phyloP scores from a whole-genome alignment of 2,329 filamentous ascomycete genomes.

The Cladosporium sp. region DNA sequence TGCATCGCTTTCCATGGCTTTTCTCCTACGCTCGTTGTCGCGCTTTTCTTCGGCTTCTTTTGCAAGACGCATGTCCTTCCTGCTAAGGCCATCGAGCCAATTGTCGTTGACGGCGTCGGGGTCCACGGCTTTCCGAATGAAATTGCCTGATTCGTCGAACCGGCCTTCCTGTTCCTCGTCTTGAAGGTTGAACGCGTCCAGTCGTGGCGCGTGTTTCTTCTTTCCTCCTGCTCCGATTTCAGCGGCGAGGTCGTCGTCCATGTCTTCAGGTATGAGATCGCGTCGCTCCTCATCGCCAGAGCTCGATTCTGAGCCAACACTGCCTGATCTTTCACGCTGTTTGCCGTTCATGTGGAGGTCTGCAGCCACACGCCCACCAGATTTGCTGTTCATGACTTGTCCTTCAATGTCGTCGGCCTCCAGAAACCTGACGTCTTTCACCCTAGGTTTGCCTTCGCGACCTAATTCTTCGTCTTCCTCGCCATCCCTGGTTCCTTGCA shows the following conservation, averaged over 20 bases:
- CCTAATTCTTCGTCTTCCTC: constrained; percentile 52
- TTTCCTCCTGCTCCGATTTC: constrained; percentile 87
- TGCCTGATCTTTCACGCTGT: constrained; percentile 30
- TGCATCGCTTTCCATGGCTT: constrained; percentile 69
- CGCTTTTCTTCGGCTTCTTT: constrained; percentile 83
- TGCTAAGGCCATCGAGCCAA: constrained; percentile 89
- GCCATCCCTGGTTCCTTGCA: constrained; percentile 36
- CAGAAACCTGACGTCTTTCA: constrained; percentile 59
- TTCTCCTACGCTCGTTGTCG: constrained; percentile 69
- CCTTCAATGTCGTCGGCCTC: constrained; percentile 68
- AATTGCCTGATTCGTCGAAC: constrained; percentile 91
- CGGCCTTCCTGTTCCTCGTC: constrained; percentile 86
- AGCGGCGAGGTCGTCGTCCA: constrained; percentile 70
- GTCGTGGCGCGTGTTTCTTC: constrained; percentile 87
- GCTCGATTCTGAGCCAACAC: constrained; percentile 25
- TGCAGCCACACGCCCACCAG: constrained; percentile 62
- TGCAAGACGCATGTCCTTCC: constrained; percentile 87
- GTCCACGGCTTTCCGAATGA: constrained; percentile 80
- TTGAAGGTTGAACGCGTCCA: constrained; percentile 95
- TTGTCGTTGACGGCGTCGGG: constrained; percentile 86
- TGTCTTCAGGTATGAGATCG: constrained; percentile 56
- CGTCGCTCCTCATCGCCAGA: constrained; percentile 58
- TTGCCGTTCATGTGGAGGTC: constrained; percentile 57
- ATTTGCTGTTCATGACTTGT: constrained; percentile 68
- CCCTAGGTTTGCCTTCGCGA: constrained; percentile 56